A percentile compares a stretch with the other conserved stretches of the same genome.
These are phyloP conservation scores for Daedaleopsis sinensis DNA, from an alignment of 768 basidiomycete genomes.

Conservation along the genomic window DNA sequence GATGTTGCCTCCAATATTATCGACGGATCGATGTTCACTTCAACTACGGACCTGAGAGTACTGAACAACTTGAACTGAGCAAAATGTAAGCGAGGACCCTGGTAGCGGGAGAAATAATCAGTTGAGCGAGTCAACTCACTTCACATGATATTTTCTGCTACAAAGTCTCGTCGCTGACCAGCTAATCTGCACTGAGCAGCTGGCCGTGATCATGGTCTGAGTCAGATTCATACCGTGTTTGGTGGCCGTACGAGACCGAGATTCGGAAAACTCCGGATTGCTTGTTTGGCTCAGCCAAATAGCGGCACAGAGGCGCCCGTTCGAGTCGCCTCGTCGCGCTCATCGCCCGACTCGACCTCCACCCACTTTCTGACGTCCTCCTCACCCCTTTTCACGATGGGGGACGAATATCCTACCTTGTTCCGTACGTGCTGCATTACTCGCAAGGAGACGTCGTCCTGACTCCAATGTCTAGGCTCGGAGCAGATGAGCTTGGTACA, in stretches of 20 bases:
- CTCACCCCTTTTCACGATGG: slow-evolving; percentile 45
- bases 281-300: not conserved
- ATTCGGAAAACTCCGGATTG: not conserved
- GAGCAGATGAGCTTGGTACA: slow-evolving; percentile 98
- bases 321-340: slow-evolving; percentile 1
- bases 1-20: too few relatives aligned
- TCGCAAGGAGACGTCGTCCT: slow-evolving; percentile 18
- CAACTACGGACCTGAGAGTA: too few relatives aligned
- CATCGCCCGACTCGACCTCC: slow-evolving; percentile 10
- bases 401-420: slow-evolving; percentile 80
- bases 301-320: not conserved
- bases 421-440: slow-evolving; percentile 55
- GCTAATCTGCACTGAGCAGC: too few relatives aligned
- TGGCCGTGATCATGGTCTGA: too few relatives aligned
- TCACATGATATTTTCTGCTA: too few relatives aligned
- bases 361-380: slow-evolving; percentile 12
- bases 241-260: not conserved
- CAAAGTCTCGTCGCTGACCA: too few relatives aligned
- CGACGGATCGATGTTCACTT: too few relatives aligned
- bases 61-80: too few relatives aligned
- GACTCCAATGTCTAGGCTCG: slow-evolving; percentile 62
- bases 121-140: too few relatives aligned
- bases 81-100: too few relatives aligned
- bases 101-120: too few relatives aligned
- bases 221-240: too few relatives aligned